Evolutionary conservation across 768 basidiomycete species (phyloP).

Genomic region (Lentinula lateritia): DNA sequence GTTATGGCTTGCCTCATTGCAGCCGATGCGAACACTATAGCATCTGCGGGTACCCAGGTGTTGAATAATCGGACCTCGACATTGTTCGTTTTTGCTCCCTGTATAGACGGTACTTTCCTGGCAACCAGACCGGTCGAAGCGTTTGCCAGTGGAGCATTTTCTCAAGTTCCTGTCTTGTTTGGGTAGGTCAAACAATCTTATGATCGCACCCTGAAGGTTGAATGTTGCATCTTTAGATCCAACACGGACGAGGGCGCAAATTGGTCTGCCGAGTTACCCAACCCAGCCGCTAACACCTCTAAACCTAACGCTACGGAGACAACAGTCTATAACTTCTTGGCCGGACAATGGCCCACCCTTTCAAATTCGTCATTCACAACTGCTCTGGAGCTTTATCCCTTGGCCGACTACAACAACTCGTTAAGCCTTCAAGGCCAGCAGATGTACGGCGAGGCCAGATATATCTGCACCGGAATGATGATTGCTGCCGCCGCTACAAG

Average conservation of each 20-base stretch:
- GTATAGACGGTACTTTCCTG: constrained; percentile 30
- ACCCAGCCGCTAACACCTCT: constrained; percentile 33
- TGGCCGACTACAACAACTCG: constrained; percentile 24
- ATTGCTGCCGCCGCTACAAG: constrained; percentile 22
- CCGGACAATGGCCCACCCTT: constrained; percentile 31
- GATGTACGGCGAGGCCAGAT: constrained; percentile 40
- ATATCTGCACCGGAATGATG: constrained; percentile 36
- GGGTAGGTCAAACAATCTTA: constrained; percentile 19
- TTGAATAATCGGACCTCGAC: constrained; percentile 24
- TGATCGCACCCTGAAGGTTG: background rate
- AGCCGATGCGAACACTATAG: constrained; percentile 20
- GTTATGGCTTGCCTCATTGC: constrained; percentile 29
- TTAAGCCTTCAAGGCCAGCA: constrained; percentile 35
- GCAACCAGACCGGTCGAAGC: constrained; percentile 32
- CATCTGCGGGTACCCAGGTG: constrained; percentile 25
- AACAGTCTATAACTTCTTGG: constrained; percentile 36
- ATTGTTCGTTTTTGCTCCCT: constrained; percentile 33
- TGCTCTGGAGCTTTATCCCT: constrained; percentile 30
- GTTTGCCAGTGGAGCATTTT: constrained; percentile 29
- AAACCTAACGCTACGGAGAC: constrained; percentile 29
- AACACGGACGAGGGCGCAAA: constrained; percentile 37
- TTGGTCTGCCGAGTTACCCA: constrained; percentile 30
- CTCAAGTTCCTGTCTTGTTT: constrained; percentile 33
- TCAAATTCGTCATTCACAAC: constrained; percentile 22
- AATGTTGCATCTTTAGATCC: constrained; percentile 17